Evolutionary conservation across 331 rosid species (phyloP), one percentile per base, ranked within the genome.

Genomic region (Erythrophleum ivorense): DNA sequence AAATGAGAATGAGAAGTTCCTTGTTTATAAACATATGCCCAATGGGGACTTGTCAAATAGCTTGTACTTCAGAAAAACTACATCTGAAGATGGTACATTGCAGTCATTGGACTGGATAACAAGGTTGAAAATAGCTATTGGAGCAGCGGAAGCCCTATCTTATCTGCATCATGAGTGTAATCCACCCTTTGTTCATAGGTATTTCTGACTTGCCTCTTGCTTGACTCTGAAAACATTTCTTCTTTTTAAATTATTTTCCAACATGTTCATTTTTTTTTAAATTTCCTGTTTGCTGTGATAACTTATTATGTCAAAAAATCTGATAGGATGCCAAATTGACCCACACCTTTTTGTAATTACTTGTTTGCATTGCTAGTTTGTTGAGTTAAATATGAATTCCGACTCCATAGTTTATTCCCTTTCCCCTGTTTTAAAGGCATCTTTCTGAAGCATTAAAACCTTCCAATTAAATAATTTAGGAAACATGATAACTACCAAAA

Each of bases 101-200:
- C 94, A 91, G 87, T 96, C 99, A 19, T 80, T 94, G 87, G 99
- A 96, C 85, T 96, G 98, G 98, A 96, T 94, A 77, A 96, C 98
- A 36, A 96, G 99, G 83, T 86, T 96, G 77, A 96, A 96, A 89
- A 94, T 96, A 68, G 99, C 99, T 49, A 88, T 85, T 59, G 99
- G 99, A 81, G 93, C 89, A 4, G 98, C 99, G 2, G 99, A 96
- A 87, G 97, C 94, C 46, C 88, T 96, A 48, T 84, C 94, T 9
- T 89, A 90, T 85, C 90, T 96, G 80, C 98, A 96, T 89, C 97
- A 96, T 79, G 97, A 96, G 71, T 92, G 94, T 76, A 78, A 75
- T 89, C 99, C 97, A 3, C 97, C 99, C 24, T 84, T 87, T 34
- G 99, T 94, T 71, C 99, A 96, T 88, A 96, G 98, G 99, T 94